Base-by-base conservation (phyloP, 129 eudicot species). In the Oenanthe sinensis region DNA sequence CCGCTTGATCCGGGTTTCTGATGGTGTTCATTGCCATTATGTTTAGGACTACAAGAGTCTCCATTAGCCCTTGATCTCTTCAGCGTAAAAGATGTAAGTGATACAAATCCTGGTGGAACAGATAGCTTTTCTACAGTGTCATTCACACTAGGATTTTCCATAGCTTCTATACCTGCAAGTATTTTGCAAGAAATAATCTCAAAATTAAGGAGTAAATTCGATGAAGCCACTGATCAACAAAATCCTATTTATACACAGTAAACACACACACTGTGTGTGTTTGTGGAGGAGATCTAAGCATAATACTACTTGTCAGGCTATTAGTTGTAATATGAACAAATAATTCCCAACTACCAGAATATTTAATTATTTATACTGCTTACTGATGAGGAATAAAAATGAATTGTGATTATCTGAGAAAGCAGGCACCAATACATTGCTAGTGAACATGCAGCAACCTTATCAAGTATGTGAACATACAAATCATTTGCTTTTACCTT, bases 71-170 rank as follows among this genome's bases (percentile, higher is more conserved):
- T 81, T 58, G 75, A 76, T 86, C 82, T 90, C 86, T 85, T 88
- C 49, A 93, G 83, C 5, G 88, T 83, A 80, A 93, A 85, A 78
- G 91, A 81, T 37, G 94, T 83, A 67, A 83, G 85, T 19, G 96
- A 86, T 54, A 55, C 87, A 89, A 83, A 89, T 75, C 89, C 94
- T 26, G 96, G 96, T 46, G 92, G 96, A 45, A 85, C 85, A 24
- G 90, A 55, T 50, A 80, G 47, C 14, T 80, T 80, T 22, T 84
- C 82, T 71, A 39, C 78, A 63, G 8, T 45, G n/a, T 77, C 58
- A 33, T 60, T 52, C 24, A 67, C 67, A 44, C 26, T 33, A 75
- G n/a, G 14, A 37, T 47, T 63, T 80, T 47, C 74, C 40, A 37
- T 40, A 63, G 65, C 68, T 78, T 86, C 75, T 39, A 75, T 83